Percentiles rank a stretch among this genome's conserved stretches.
phyloP scores from a whole-genome alignment of 2,329 filamentous ascomycete genomes.

The Leptosphaerulina australis region DNA sequence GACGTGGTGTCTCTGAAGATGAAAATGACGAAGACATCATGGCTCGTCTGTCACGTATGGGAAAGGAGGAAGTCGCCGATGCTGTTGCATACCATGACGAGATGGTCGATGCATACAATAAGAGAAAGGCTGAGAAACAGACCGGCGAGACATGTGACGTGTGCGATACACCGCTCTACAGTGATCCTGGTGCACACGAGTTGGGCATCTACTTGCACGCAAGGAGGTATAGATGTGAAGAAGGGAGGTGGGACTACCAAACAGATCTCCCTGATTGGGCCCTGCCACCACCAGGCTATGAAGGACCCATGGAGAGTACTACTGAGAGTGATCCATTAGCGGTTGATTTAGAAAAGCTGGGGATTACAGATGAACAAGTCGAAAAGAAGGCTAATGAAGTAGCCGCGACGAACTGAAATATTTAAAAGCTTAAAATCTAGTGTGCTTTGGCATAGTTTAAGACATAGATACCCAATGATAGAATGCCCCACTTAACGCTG shows the following conservation, averaged over 20 bases:
- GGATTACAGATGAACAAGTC: constrained; percentile 37
- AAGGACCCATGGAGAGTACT: constrained; percentile 72
- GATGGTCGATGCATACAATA: constrained; percentile 88
- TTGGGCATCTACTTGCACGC: constrained; percentile 94
- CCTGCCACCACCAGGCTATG: constrained; percentile 73
- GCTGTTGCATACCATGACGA: constrained; percentile 93
- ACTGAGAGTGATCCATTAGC: constrained; percentile 55
- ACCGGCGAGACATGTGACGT: constrained; percentile 81
- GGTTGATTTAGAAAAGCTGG: constrained; percentile 52
- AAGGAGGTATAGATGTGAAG: constrained; percentile 82
- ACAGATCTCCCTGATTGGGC: constrained; percentile 88
- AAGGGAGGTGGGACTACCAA: constrained; percentile 84
- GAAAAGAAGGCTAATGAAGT: not conserved
- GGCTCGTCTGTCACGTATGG: constrained; percentile 82
- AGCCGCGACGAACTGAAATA: too few relatives aligned
- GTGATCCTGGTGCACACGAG: constrained; percentile 88
- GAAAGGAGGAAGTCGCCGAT: constrained; percentile 89
- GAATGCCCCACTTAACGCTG: not conserved
- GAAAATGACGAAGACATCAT: constrained; percentile 91
- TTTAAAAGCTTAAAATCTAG: not conserved
- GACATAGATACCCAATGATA: constrained; percentile 8
- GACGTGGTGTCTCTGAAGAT: constrained; percentile 67
- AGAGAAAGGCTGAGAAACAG: constrained; percentile 90
- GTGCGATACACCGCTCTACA: constrained; percentile 89
- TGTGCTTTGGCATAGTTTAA: not conserved